Percentiles rank a stretch among this genome's conserved stretches.
phyloP scores from a whole-genome alignment of 768 basidiomycete species.

The Leccinum arenicola region DNA sequence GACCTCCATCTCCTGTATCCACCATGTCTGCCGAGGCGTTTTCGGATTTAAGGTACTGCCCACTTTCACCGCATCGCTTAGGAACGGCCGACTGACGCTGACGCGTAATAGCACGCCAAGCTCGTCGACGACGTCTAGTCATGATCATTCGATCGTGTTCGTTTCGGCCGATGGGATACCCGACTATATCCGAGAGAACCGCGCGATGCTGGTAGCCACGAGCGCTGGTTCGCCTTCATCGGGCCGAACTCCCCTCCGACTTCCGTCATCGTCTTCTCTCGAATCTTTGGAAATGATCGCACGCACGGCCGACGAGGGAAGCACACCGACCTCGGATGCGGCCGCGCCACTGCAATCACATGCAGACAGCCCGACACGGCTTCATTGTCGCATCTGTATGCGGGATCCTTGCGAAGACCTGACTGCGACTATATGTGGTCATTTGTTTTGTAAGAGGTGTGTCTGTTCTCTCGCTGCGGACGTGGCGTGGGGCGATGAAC shows the following conservation, averaged over 20 bases:
- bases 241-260: constrained; percentile 11
- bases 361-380: constrained; percentile 5
- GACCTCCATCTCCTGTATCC: constrained; percentile 12
- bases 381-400: constrained; percentile 52
- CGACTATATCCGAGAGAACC: constrained; percentile 30
- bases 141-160: constrained; percentile 24
- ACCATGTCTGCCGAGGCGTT: constrained; percentile 11
- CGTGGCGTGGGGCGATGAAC: not conserved
- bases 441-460: constrained; percentile 58
- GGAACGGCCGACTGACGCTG: not conserved
- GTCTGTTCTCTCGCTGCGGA: constrained; percentile 6
- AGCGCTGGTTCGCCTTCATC: constrained; percentile 26
- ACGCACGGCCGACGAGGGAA: not conserved
- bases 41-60: constrained; percentile 16
- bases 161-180: constrained; percentile 31
- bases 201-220: constrained; percentile 30
- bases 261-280: constrained; percentile 25
- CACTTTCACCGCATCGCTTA: not conserved
- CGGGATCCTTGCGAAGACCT: constrained; percentile 48
- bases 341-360: not conserved
- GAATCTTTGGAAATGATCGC: constrained; percentile 15
- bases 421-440: constrained; percentile 61
- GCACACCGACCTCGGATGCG: not conserved
- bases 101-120: constrained; percentile 5
- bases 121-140: constrained; percentile 14